Base-by-base conservation (phyloP, 768 basidiomycete species). In the Agaricus sinodeliciosus region DNA sequence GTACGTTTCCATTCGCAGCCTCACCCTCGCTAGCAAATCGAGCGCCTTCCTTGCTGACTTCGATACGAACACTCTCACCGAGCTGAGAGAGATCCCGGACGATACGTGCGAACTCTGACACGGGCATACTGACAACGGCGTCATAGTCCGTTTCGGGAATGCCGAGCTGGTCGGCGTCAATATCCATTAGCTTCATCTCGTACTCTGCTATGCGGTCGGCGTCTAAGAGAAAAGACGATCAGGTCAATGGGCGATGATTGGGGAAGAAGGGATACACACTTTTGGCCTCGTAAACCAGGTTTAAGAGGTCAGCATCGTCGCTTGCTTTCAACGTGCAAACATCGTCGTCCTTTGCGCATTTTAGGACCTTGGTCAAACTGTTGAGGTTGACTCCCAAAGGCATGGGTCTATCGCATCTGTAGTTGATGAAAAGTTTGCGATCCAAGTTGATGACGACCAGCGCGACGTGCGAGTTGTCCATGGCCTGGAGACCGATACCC, bases 401-500 rank as follows among this genome's bases (percentile, higher is more conserved):
- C 80, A 98, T 90, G 31, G 94, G 90, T 5, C 94, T 81, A 70
- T 99, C 96, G 65, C 95, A 98, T 58, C 96, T 86, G 70, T 87
- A 99, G 48, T 77, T 74, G 60, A 81, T 78, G 78, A 99, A 98
- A 28, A 90, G 91, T 0, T 79, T 72, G 1, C 82, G 80, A 37
- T 85, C 72, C 27, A 99, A 79, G 56, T 87, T 80, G 43, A 96
- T 92, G 7, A 91, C 75, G 37, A 99, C 95, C 59, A 98, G 88
- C 0, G 95, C 96, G 62, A 99, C 95, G 69, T 98, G 95, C 2
- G 95, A 96, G 78, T 97, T 98, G 74, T 98, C 96, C 95, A 98
- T 99, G 3, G 95, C 96, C 74, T 98, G 95, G 4, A 99, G 80
- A 50, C 82, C 82, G 60, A 99, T 86, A 31, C 94, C 96, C 58